These are phyloP conservation scores for Spathaspora girioi DNA, from an alignment of 805 yeast genomes.

Conservation along the genomic window DNA sequence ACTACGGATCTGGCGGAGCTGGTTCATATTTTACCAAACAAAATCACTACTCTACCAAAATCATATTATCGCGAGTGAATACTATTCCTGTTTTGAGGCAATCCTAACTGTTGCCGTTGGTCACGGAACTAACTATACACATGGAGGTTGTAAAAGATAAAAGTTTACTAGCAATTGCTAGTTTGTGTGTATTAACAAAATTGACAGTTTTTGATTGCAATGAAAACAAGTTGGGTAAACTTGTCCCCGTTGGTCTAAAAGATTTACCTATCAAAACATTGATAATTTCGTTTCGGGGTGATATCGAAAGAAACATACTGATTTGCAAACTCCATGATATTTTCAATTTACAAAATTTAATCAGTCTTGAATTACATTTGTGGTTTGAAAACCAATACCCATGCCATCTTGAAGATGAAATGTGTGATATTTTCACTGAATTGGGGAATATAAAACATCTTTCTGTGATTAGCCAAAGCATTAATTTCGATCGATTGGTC, in stretches of 20 bases:
- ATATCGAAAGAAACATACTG: not conserved
- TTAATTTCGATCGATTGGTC: not conserved
- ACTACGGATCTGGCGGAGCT: not conserved
- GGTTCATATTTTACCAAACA: not conserved
- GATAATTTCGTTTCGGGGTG: not conserved
- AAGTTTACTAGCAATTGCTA: not conserved
- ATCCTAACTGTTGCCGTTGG: not conserved
- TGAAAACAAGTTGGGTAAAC: not conserved
- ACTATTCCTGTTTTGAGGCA: not conserved
- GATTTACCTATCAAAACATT: not conserved
- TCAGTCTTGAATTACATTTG: not conserved
- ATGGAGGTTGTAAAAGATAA: not conserved
- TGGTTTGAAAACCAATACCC: not conserved
- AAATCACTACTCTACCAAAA: not conserved
- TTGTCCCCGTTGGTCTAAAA: not conserved
- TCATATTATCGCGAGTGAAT: too few relatives aligned
- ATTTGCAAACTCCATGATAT: not conserved
- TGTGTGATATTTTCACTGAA: not conserved
- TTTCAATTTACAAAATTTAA: not conserved
- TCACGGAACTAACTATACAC: not conserved
- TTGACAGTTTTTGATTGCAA: not conserved
- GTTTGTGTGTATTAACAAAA: not conserved
- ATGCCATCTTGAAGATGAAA: not conserved
- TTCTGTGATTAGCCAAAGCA: not conserved
- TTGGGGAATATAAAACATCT: not conserved